Base-by-base conservation (phyloP, 23 red algal genomes). In the Gracilaria gracilis region DNA sequence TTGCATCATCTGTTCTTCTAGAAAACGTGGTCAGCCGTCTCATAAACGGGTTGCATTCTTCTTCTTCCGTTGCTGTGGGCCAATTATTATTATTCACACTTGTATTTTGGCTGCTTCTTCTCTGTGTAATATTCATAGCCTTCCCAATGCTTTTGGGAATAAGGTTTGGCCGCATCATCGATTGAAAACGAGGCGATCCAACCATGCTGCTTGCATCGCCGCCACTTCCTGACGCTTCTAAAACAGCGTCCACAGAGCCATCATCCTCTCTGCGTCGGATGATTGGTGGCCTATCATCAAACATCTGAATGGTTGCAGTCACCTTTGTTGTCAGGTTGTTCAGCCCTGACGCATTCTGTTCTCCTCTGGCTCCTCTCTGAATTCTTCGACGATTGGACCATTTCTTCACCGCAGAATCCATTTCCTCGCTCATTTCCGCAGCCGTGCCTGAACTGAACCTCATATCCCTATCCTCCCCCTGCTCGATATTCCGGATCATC, bases 201-300 rank as follows among this genome's bases (percentile, higher is more conserved):
- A 42, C 7, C 38, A 46, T 2, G 47, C 55, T 65, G 58, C 15
- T 61, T 19, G 50, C 79, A 42, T 82, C 79, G 24, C 79, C 35
- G 4, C 1, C 54, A 82, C 79, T 61, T 48, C 34, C 37, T 0
- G 20, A 23, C 1, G 36, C 32, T 82, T 82, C 79, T 36, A 25
- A 47, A 27, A 14, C 0, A 21, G 24, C 37, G 35, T 65, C 55
- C 6, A 61, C 24, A 36, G 79, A 82, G 14, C 58, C 79, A 19
- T 82, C 79, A 9, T 65, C 79, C 11, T 82, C 79, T n/a, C 39
- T 57, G 37, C 79, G 79, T 61, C 79, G 8, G 23, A 82, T 46
- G 19, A 82, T 82, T 21, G 79, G 79, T 20, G 79, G 79, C 54
- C 79, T 57, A 40, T 82, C 79, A 82, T 82, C 79, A 82, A 82